A percentile compares a stretch with the other conserved stretches of the same genome.
Evolutionary conservation across 306 rosid genomes (phyloP).

Genomic region (Quercus bicolor): DNA sequence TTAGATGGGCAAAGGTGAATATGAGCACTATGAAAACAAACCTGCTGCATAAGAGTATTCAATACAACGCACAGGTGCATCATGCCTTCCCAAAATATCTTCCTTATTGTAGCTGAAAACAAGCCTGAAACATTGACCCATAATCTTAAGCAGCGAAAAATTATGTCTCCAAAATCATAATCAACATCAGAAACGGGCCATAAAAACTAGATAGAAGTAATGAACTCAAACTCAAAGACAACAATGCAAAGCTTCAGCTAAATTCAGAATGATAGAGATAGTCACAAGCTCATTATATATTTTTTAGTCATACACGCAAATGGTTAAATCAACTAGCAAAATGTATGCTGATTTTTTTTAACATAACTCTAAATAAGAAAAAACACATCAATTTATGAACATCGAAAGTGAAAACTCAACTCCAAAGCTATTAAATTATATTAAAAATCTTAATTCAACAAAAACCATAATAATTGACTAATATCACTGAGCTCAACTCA

Average conservation of each 20-base stretch:
- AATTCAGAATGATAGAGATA: not conserved
- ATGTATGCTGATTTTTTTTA: not conserved
- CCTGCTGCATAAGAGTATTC: slow-evolving; percentile 95
- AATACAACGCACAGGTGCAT: slow-evolving; percentile 86
- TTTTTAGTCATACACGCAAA: not conserved
- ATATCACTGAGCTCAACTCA: not conserved
- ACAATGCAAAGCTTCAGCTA: not conserved
- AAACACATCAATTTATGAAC: not conserved
- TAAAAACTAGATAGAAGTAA: not conserved
- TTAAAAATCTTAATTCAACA: not conserved
- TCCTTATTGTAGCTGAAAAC: slow-evolving; percentile 71
- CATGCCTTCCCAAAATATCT: slow-evolving; percentile 82
- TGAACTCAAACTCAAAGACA: not conserved
- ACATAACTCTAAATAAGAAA: not conserved
- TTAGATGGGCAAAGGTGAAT: not conserved
- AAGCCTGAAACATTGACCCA: slow-evolving; percentile 43
- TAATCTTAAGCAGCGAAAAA: not conserved
- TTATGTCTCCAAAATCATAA: not conserved
- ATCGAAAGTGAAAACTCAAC: not conserved
- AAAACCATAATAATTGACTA: not conserved
- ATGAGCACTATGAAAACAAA: not conserved
- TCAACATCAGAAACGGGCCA: not conserved
- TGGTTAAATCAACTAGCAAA: not conserved
- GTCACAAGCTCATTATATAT: not conserved
- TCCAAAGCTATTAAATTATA: not conserved